Conservation (phyloP, 805 yeast species). For the Nakazawaea siamensis region DNA sequence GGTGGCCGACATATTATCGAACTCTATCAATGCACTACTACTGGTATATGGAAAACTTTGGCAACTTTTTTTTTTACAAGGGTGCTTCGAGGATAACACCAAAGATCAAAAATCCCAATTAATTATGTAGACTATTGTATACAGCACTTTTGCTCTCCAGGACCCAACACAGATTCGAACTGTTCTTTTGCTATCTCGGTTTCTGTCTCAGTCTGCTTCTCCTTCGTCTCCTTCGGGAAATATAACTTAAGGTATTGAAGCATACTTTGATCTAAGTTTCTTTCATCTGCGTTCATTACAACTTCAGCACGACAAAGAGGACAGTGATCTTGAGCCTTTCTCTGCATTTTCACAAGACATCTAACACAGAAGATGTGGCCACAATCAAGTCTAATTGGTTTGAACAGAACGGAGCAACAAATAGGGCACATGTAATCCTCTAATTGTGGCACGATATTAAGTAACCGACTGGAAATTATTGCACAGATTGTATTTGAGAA, state of each 20-base stretch:
- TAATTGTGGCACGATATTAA: slow-evolving; percentile 59
- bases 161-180: slow-evolving; percentile 21
- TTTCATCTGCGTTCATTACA: slow-evolving; percentile 48
- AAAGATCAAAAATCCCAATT: no score
- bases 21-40: no score
- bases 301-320: slow-evolving; percentile 58
- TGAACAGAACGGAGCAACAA: slow-evolving; percentile 61
- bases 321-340: slow-evolving; percentile 49
- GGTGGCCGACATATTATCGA: no score
- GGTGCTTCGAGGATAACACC: no score
- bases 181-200: slow-evolving; percentile 37
- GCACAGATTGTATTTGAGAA: slow-evolving; percentile 46
- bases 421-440: slow-evolving; percentile 74
- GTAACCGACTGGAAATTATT: slow-evolving; percentile 44
- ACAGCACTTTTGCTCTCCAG: slow-evolving; percentile 21
- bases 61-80: no score
- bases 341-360: slow-evolving; percentile 61
- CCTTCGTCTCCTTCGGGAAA: slow-evolving; percentile 62
- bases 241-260: slow-evolving; percentile 45
- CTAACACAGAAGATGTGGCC: slow-evolving; percentile 66
- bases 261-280: slow-evolving; percentile 47
- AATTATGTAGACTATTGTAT: no score
- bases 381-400: slow-evolving; percentile 60
- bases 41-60: no score
- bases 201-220: slow-evolving; percentile 48